A percentile compares a stretch with the other conserved stretches of the same genome.
These are phyloP conservation scores for Trametes hirsuta DNA, from an alignment of 1,284 basidiomycete genomes.

Conservation along the genomic window DNA sequence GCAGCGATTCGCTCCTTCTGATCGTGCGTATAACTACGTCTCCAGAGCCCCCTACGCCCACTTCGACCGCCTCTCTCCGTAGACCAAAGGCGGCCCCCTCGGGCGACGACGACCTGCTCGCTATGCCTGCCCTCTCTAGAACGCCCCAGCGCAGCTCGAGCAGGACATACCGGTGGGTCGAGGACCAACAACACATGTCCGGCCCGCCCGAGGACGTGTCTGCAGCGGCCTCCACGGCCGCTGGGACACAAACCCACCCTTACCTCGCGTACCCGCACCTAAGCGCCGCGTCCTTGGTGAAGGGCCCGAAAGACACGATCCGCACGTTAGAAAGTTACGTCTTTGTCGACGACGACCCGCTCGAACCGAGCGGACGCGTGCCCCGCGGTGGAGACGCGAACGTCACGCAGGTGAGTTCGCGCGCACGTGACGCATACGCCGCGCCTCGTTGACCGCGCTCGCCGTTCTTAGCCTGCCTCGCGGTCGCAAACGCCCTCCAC, in stretches of 20 bases:
- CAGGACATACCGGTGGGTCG: conserved; percentile 69
- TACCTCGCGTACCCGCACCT: conserved; percentile 60
- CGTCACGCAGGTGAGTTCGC: conserved; percentile 32
- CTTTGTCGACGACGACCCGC: conserved; percentile 46
- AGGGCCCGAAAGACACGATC: conserved; percentile 37
- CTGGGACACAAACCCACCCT: conserved; percentile 37
- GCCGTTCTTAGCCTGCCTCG: conserved; percentile 21
- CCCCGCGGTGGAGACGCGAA: conserved; percentile 39
- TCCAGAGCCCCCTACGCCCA: conserved; percentile 24
- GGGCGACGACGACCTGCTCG: conserved; percentile 26
- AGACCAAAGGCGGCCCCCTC: conserved; percentile 16
- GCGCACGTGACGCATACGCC: conserved; percentile 32
- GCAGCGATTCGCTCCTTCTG: not conserved
- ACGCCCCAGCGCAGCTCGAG: conserved; percentile 51
- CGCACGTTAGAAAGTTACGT: conserved; percentile 59
- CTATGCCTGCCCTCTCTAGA: conserved; percentile 23
- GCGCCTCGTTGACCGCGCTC: conserved; percentile 23
- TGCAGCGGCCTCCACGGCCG: conserved; percentile 15
- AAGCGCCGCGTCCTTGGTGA: conserved; percentile 31
- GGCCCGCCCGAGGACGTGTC: conserved; percentile 12
- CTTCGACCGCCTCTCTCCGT: conserved; percentile 21
- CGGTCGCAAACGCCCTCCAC: conserved; percentile 34
- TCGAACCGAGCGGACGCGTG: conserved; percentile 33
- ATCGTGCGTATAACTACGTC: conserved; percentile 2
- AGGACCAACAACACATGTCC: conserved; percentile 52